Evolutionary conservation across 2,329 filamentous ascomycete genomes (phyloP).

Genomic region (Zasmidium citrigriseum): DNA sequence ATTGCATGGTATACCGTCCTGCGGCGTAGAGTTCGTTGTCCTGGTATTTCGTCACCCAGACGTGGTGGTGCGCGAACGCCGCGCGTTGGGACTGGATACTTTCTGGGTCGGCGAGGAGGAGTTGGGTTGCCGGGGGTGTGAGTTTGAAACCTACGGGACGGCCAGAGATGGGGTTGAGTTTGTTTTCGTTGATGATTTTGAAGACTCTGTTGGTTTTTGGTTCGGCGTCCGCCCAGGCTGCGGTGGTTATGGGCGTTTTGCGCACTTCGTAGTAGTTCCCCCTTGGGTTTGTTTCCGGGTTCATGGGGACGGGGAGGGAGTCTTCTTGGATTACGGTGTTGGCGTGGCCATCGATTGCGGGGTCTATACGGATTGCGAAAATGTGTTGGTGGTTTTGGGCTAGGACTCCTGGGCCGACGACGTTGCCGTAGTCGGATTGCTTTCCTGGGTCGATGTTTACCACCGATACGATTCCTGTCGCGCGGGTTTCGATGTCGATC

Average conservation of each 20-base stretch:
- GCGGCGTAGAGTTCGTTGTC: constrained; percentile 55
- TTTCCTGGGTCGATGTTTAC: constrained; percentile 58
- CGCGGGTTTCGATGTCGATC: constrained; percentile 62
- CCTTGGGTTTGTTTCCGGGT: constrained; percentile 58
- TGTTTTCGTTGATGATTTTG: constrained; percentile 54
- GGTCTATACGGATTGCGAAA: constrained; percentile 66
- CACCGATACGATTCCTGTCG: constrained; percentile 67
- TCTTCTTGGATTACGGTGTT: constrained; percentile 59
- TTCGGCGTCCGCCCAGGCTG: constrained; percentile 28
- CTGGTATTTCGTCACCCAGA: constrained; percentile 57
- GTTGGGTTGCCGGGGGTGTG: constrained; percentile 49
- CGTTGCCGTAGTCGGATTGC: constrained; percentile 54
- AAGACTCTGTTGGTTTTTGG: constrained; percentile 57
- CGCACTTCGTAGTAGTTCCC: constrained; percentile 63
- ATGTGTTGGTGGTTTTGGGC: constrained; percentile 73
- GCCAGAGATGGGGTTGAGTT: constrained; percentile 48
- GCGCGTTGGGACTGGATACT: constrained; percentile 50
- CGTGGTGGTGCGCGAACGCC: constrained; percentile 52
- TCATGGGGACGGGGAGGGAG: constrained; percentile 50
- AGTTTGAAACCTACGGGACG: constrained; percentile 54
- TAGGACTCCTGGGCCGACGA: constrained; percentile 64
- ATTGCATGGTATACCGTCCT: constrained; percentile 50
- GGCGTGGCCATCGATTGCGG: constrained; percentile 58
- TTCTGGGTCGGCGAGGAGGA: constrained; percentile 49
- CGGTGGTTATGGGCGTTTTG: constrained; percentile 31